Percentiles rank a stretch among this genome's conserved stretches.
Conservation (phyloP, 805 yeast genomes). For the Dipodascopsis uninucleata region DNA sequence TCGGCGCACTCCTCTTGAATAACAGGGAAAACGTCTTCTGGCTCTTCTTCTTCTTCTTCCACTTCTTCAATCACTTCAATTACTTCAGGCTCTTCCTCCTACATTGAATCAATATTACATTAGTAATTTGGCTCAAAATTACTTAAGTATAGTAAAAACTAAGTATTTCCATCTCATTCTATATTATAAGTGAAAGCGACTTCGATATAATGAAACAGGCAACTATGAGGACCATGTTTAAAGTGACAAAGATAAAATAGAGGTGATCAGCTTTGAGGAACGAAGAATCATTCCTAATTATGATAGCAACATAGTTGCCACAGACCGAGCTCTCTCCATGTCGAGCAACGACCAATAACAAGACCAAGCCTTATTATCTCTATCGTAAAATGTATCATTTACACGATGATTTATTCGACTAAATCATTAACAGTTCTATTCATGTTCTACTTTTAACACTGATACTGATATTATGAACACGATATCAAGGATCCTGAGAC, state of each 20-base stretch:
- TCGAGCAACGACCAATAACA: not conserved
- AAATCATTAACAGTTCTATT: not conserved
- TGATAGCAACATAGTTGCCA: not conserved
- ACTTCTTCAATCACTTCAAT: conserved; percentile 54
- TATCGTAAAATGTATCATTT: not conserved
- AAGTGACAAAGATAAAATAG: not conserved
- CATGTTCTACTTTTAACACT: not conserved
- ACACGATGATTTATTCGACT: not conserved
- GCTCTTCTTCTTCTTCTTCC: conserved; percentile 63
- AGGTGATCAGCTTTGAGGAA: not conserved
- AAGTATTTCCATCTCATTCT: not conserved
- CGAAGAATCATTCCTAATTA: not conserved
- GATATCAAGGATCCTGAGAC: no score
- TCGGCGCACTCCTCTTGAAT: conserved; percentile 63
- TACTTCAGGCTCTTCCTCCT: conserved; percentile 41
- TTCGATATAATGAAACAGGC: not conserved
- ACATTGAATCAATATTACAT: not conserved
- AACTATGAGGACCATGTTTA: not conserved
- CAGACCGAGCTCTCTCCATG: not conserved
- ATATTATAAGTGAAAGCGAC: no score
- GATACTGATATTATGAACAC: not conserved
- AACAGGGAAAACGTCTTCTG: conserved; percentile 60
- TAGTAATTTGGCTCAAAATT: not conserved
- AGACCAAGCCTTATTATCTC: not conserved
- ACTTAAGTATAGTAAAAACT: not conserved